A percentile compares a stretch with the other conserved stretches of the same genome.
Evolutionary conservation across 2,329 filamentous ascomycete genomes (phyloP).

Genomic region (Aspergillus glaucus): DNA sequence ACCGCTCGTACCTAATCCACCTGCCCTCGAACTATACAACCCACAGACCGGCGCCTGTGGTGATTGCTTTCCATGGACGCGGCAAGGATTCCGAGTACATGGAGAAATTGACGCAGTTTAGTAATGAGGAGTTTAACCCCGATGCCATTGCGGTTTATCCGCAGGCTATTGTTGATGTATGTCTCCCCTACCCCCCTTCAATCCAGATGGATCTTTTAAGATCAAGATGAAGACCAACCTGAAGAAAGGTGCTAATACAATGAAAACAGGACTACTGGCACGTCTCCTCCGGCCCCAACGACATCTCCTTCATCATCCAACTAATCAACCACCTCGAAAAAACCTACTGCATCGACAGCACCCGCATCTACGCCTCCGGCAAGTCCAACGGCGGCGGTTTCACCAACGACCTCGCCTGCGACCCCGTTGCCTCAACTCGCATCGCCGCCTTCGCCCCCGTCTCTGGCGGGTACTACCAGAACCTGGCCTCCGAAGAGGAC

Average conservation of each 20-base stretch:
- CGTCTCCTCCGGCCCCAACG: slow-evolving; percentile 30
- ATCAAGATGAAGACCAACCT: background rate
- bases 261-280: too few species aligned
- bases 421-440: slow-evolving; percentile 32
- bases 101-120: slow-evolving; percentile 41
- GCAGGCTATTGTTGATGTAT: slow-evolving; percentile 32
- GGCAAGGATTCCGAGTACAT: slow-evolving; percentile 31
- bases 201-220: too few species aligned
- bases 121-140: slow-evolving; percentile 38
- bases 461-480: slow-evolving; percentile 41
- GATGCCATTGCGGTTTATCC: slow-evolving; percentile 43
- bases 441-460: slow-evolving; percentile 48
- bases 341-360: slow-evolving; percentile 41
- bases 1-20: slow-evolving; percentile 18
- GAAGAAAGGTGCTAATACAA: too few species aligned
- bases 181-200: slow-evolving; percentile 1
- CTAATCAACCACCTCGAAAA: slow-evolving; percentile 36
- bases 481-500: slow-evolving; percentile 10
- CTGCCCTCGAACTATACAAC: slow-evolving; percentile 30
- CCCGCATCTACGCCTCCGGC: slow-evolving; percentile 42
- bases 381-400: slow-evolving; percentile 54
- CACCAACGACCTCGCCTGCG: slow-evolving; percentile 44
- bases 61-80: slow-evolving; percentile 46
- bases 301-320: slow-evolving; percentile 41
- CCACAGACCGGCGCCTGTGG: slow-evolving; percentile 34